Conservation (phyloP, 306 rosid genomes). For the Rubus idaeus region DNA sequence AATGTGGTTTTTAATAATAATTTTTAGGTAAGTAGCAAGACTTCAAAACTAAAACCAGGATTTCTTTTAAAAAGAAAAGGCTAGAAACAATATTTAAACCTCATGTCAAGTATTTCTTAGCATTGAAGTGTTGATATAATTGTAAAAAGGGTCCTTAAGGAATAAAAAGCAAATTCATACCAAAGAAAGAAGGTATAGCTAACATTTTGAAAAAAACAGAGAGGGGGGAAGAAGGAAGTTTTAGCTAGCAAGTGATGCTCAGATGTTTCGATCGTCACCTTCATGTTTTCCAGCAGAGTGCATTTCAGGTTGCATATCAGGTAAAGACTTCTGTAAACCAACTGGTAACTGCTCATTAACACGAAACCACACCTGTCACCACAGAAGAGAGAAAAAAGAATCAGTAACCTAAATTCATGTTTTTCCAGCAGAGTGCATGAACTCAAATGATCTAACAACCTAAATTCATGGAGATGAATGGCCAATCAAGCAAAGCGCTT, state of each 20-base stretch:
- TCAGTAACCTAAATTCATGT: slow-evolving; percentile 28
- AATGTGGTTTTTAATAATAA: neutral
- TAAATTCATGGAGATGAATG: slow-evolving; percentile 99
- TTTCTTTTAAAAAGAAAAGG: neutral
- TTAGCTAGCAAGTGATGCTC: slow-evolving; percentile 1
- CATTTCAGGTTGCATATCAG: slow-evolving; percentile 71
- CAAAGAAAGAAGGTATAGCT: neutral
- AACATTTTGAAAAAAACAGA: neutral
- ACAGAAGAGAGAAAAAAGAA: slow-evolving; percentile 20
- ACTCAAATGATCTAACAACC: slow-evolving; percentile 91
- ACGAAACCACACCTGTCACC: slow-evolving; percentile 92
- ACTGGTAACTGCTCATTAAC: slow-evolving; percentile 81
- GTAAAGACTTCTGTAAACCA: slow-evolving; percentile 83
- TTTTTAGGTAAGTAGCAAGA: neutral
- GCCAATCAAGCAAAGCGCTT: slow-evolving; percentile 99
- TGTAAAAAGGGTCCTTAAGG: neutral
- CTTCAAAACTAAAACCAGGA: neutral
- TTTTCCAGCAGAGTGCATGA: slow-evolving; percentile 17
- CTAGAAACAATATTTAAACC: neutral
- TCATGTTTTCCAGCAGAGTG: slow-evolving; percentile 49
- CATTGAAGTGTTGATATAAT: no score
- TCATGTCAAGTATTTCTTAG: neutral
- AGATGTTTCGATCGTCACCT: slow-evolving; percentile 43
- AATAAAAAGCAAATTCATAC: neutral
- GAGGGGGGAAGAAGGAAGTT: neutral